Evolutionary conservation across 306 rosid genomes (phyloP).

Genomic region (Begonia loranthoides): DNA sequence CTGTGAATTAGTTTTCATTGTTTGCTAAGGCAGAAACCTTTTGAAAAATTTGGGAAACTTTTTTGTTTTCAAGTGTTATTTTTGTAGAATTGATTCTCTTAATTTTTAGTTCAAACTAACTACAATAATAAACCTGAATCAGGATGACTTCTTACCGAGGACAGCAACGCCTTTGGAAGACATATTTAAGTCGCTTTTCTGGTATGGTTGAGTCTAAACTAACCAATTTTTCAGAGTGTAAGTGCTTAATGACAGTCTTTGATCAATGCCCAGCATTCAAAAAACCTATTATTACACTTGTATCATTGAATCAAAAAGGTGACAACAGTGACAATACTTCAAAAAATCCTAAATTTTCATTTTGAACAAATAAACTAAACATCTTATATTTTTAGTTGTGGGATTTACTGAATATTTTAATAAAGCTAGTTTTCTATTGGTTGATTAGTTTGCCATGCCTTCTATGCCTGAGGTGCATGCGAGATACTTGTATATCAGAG

Average conservation of each 20-base stretch:
- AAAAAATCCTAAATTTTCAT: background rate
- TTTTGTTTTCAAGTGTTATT: too few relatives aligned
- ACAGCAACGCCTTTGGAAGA: conserved; percentile 57
- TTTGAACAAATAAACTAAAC: background rate
- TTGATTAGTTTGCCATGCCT: conserved; percentile 86
- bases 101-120: background rate
- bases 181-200: conserved; percentile 63
- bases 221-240: background rate
- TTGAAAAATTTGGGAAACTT: too few relatives aligned
- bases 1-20: too few relatives aligned
- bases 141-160: conserved; percentile 97
- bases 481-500: conserved; percentile 86
- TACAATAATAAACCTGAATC: conserved; percentile 16
- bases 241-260: background rate
- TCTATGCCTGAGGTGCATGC: conserved; percentile 70
- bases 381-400: background rate
- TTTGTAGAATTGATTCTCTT: too few relatives aligned
- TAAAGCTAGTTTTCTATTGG: conserved; percentile 12
- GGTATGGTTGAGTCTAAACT: conserved; percentile 28
- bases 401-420: background rate
- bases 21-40: too few relatives aligned
- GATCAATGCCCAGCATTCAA: background rate
- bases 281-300: background rate
- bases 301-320: background rate
- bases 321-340: background rate